Percentiles rank a stretch among this genome's conserved stretches.
These are phyloP conservation scores for Panellus pusillus DNA, from an alignment of 768 basidiomycete species.

Conservation along the genomic window DNA sequence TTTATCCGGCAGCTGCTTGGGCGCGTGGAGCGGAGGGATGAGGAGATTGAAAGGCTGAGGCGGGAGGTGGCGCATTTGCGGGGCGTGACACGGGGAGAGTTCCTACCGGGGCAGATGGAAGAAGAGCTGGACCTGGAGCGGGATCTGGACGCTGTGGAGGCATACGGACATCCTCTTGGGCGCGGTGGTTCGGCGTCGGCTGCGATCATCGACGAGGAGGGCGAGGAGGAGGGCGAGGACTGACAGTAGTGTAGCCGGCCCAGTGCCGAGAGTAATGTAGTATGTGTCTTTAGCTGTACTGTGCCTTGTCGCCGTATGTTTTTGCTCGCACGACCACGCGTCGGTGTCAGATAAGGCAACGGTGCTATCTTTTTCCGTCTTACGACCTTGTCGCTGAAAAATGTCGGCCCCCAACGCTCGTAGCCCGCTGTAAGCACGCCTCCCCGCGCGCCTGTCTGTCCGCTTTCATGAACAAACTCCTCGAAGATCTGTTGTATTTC, in stretches of 20 bases:
- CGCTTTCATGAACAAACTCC: background rate
- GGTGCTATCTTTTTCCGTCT: too few relatives aligned
- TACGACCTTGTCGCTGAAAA: background rate
- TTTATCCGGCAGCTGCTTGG: conserved; percentile 76
- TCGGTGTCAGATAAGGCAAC: too few relatives aligned
- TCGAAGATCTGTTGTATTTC: conserved; percentile 70
- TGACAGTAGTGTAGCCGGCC: background rate
- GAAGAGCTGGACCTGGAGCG: conserved; percentile 53
- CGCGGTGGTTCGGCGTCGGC: background rate
- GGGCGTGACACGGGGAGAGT: conserved; percentile 33
- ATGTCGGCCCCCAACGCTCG: conserved; percentile 24
- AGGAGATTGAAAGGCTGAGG: conserved; percentile 69
- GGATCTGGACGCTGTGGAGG: conserved; percentile 61
- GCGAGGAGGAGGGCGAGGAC: conserved; percentile 12
- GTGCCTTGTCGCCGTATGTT: too few relatives aligned
- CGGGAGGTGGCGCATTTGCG: conserved; percentile 66
- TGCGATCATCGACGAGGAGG: conserved; percentile 5
- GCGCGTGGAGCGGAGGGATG: conserved; percentile 77
- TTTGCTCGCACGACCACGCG: too few relatives aligned
- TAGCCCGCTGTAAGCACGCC: conserved; percentile 42
- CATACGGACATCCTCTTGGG: conserved; percentile 21
- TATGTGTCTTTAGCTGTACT: too few relatives aligned
- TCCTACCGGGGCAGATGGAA: conserved; percentile 30
- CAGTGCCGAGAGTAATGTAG: too few relatives aligned
- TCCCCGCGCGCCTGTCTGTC: background rate